These are phyloP conservation scores for Trametes cubensis DNA, from an alignment of 768 basidiomycete genomes.

Conservation along the genomic window DNA sequence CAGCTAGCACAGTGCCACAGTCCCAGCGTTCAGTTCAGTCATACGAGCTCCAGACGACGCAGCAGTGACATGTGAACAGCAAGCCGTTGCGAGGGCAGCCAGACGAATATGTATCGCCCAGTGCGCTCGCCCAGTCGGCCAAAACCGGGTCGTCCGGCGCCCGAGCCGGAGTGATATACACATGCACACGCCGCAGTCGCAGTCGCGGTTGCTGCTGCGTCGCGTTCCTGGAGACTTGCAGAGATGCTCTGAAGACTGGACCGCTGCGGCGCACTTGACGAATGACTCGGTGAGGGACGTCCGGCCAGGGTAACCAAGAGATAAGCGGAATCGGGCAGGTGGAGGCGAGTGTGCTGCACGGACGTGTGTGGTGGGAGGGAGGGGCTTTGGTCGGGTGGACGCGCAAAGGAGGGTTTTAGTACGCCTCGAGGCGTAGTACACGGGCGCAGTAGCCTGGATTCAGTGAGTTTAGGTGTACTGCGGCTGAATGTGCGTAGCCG, in stretches of 20 bases:
- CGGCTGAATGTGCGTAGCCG: too few relatives aligned
- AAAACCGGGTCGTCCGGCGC: neutral
- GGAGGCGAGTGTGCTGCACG: neutral
- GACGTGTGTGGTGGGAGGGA: neutral
- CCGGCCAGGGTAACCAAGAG: neutral
- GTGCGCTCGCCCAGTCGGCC: too few relatives aligned
- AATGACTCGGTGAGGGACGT: neutral
- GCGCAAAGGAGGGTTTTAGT: neutral
- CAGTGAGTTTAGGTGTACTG: neutral
- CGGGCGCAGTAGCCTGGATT: neutral
- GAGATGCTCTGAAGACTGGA: neutral
- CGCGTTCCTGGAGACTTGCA: neutral
- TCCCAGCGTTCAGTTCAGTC: too few relatives aligned
- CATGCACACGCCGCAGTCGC: too few relatives aligned
- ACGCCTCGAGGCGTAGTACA: constrained; percentile 5
- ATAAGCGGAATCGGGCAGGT: neutral
- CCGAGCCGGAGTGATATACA: neutral
- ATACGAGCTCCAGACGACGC: too few relatives aligned
- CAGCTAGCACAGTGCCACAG: too few relatives aligned
- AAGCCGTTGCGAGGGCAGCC: too few relatives aligned
- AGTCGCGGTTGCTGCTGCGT: neutral
- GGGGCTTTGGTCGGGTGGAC: neutral
- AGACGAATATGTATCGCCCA: too few relatives aligned
- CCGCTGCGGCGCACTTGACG: neutral
- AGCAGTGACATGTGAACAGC: too few relatives aligned